Evolutionary conservation across 1,139 yeast species (phyloP), one percentile per base, ranked within the genome.

Genomic region (Suzukiozyma palmioleophila): DNA sequence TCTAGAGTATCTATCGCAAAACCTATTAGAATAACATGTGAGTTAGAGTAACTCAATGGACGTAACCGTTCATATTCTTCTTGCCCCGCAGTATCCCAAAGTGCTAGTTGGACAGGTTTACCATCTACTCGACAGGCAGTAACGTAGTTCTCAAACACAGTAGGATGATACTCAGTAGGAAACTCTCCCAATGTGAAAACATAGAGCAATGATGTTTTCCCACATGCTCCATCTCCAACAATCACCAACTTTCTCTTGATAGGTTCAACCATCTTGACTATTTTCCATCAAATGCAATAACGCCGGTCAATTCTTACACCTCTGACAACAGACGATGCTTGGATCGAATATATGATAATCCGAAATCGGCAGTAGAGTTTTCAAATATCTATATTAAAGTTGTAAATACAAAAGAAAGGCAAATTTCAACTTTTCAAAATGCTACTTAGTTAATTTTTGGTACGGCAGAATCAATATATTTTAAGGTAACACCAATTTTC

Each of bases 51-150:
- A 49, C 92, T 89, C 52, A 92, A 70, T 5, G 96, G 90, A 52
- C 97, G 73, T 43, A 84, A 65, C 46, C 92, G 59, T 52, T 84
- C 90, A 55, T 83, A 84, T 56, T 84, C 97, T 67, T 89, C 97
- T 62, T 89, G 97, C 4, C 97, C 97, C 2, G 97, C 97, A 3
- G 97, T 90, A 59, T 90, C 97, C 97, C 97, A 90, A 29, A 90
- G 64, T 1, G 96, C 94, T 44, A 90, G 64, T 49, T 89, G 87
- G 2, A 90, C 95, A 10, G 92, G 82, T 51, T 88, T 88, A 11
- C 96, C 96, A 55, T 88, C 96, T 25, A 88, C 94, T 40, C 96
- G 70, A 57, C 96, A 87, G 54, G 87, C 95, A 2, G 96, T 87
- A 21, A 88, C 96, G 59, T 90, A 89, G 60, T 89, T 90, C 53